phyloP scores from a whole-genome alignment of 1,139 yeast species.

The Casaregolazyma suthepensis region DNA sequence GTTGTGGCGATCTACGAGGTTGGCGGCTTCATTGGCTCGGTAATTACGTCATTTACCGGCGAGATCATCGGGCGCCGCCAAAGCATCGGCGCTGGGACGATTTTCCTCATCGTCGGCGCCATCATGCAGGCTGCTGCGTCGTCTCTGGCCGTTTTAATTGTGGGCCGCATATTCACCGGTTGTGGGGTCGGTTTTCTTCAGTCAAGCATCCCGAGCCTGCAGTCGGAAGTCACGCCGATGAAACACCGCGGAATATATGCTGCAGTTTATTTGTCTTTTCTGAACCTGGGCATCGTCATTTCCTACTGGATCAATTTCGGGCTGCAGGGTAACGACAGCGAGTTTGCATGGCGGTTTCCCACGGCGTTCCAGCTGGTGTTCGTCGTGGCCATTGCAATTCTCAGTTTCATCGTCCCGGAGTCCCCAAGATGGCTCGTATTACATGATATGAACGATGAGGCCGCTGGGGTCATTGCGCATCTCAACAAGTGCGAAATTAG shows the following conservation, averaged over 20 bases:
- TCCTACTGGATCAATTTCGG: conserved; percentile 68
- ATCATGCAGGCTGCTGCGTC: conserved; percentile 71
- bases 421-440: conserved; percentile 57
- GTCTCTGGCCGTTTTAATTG: conserved; percentile 61
- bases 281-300: conserved; percentile 62
- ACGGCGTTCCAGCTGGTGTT: conserved; percentile 24
- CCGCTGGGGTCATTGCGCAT: conserved; percentile 10
- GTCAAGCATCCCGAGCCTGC: conserved; percentile 74
- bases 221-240: conserved; percentile 67
- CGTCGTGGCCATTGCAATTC: conserved; percentile 11
- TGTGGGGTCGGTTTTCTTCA: conserved; percentile 71
- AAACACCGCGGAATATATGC: conserved; percentile 66
- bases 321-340: conserved; percentile 33
- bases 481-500: conserved; percentile 8
- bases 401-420: conserved; percentile 47
- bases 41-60: conserved; percentile 40
- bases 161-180: conserved; percentile 71
- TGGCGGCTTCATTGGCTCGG: conserved; percentile 60
- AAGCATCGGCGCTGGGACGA: conserved; percentile 56
- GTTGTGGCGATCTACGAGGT: conserved; percentile 57
- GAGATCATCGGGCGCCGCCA: conserved; percentile 72
- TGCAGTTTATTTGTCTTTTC: conserved; percentile 59
- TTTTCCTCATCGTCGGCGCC: conserved; percentile 74
- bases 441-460: conserved; percentile 12
- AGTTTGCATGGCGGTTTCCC: conserved; percentile 48